These are phyloP conservation scores for Aspergillus awamori DNA, from an alignment of 2,329 filamentous ascomycete species.

Conservation along the genomic window DNA sequence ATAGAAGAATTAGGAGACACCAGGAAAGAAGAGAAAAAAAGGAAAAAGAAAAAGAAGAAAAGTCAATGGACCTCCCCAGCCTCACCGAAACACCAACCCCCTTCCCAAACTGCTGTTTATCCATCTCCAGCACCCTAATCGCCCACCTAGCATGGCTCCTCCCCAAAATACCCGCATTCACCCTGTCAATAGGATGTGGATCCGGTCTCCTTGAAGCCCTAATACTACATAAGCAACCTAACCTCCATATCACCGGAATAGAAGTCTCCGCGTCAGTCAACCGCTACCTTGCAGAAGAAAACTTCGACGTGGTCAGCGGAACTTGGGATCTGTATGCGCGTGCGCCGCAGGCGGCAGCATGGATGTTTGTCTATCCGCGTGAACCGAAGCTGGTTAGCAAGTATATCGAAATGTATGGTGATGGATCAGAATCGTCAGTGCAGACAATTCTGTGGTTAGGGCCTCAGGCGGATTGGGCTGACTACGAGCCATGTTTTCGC, in stretches of 20 bases:
- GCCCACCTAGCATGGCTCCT: constrained; percentile 24
- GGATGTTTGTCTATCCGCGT: constrained; percentile 60
- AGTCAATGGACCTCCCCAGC: constrained; percentile 18
- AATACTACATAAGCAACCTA: constrained; percentile 32
- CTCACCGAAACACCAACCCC: constrained; percentile 24
- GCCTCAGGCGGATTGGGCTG: constrained; percentile 34
- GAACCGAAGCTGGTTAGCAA: constrained; percentile 48
- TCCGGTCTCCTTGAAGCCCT: constrained; percentile 55
- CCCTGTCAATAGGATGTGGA: constrained; percentile 55
- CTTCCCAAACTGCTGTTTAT: constrained; percentile 34
- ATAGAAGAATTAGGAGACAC: no score
- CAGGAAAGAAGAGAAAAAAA: no score
- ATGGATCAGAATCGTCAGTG: constrained; percentile 6
- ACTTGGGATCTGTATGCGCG: constrained; percentile 49
- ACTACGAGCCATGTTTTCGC: no score
- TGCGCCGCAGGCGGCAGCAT: constrained; percentile 46
- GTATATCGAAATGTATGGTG: constrained; percentile 48
- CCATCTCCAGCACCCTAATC: constrained; percentile 30
- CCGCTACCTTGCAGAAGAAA: constrained; percentile 46
- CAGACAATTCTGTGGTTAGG: constrained; percentile 36
- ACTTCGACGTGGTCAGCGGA: constrained; percentile 48
- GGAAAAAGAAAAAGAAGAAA: no score
- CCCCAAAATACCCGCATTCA: constrained; percentile 30
- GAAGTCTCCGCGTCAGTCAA: constrained; percentile 53
- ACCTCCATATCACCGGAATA: constrained; percentile 47